Conservation (phyloP, 805 yeast species). For the Lipomyces spencermartinsiae region DNA sequence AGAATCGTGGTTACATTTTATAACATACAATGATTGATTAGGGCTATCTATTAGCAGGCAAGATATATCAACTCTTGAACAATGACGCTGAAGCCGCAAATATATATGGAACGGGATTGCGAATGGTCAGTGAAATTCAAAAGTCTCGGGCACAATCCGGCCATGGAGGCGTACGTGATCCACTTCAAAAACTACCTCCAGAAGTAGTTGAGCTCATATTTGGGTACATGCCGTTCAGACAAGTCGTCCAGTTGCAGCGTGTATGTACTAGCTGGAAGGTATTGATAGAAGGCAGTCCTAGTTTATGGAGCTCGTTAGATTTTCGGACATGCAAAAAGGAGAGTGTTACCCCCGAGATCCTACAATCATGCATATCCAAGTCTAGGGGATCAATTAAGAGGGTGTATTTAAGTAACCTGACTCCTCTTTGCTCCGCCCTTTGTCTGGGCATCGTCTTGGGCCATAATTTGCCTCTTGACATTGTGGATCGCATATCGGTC, state of each 20-base stretch:
- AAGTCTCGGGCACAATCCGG: not conserved
- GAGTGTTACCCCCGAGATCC: not conserved
- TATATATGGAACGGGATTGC: not conserved
- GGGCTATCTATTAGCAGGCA: slow-evolving; percentile 6
- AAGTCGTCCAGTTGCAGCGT: slow-evolving; percentile 2
- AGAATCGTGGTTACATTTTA: not conserved
- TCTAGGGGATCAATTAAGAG: not conserved
- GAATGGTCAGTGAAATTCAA: not conserved
- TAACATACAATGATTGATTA: not conserved
- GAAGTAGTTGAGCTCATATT: slow-evolving; percentile 6
- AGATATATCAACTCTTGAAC: slow-evolving; percentile 2
- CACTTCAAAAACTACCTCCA: not conserved
- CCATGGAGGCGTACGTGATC: not conserved
- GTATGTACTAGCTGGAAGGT: not conserved
- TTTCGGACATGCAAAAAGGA: not conserved
- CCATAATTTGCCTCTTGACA: not conserved
- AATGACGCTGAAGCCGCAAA: not conserved
- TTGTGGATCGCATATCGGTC: not conserved
- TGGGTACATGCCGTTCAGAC: slow-evolving; percentile 2
- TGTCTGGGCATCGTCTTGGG: not conserved
- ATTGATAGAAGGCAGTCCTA: not conserved
- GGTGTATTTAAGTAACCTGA: slow-evolving; percentile 4
- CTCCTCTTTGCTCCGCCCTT: not conserved
- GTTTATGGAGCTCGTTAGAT: slow-evolving; percentile 5
- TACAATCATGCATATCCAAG: not conserved